Evolutionary conservation across 2,329 filamentous ascomycete species (phyloP).

Genomic region (Cordyceps cicadae): DNA sequence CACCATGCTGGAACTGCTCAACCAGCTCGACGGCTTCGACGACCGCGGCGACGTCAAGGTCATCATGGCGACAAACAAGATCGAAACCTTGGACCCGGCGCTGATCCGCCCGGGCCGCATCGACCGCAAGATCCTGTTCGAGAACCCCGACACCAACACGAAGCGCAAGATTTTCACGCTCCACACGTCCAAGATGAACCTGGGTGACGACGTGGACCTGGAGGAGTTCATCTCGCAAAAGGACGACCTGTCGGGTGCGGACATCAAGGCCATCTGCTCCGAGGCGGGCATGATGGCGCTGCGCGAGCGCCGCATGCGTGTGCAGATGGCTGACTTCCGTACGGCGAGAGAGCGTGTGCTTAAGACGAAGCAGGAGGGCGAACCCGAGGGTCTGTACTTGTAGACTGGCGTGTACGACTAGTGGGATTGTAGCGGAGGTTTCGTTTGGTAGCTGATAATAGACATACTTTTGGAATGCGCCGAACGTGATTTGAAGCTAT

Average conservation of each 20-base stretch:
- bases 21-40: slow-evolving; percentile 97
- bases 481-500: neutral
- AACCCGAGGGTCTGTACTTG: slow-evolving; percentile 97
- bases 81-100: slow-evolving; percentile 91
- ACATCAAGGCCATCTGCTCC: slow-evolving; percentile 98
- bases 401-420: slow-evolving; percentile 40
- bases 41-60: slow-evolving; percentile 99
- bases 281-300: slow-evolving; percentile 92
- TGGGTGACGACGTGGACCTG: slow-evolving; percentile 92
- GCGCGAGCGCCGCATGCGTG: slow-evolving; percentile 90
- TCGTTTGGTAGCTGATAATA: slow-evolving; percentile 7
- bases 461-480: neutral
- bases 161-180: slow-evolving; percentile 96
- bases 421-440: slow-evolving; percentile 10
- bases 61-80: slow-evolving; percentile 99
- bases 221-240: slow-evolving; percentile 99
- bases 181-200: slow-evolving; percentile 97
- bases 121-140: slow-evolving; percentile 86
- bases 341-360: slow-evolving; percentile 87
- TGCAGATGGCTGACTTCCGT: slow-evolving; percentile 98
- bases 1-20: slow-evolving; percentile 96
- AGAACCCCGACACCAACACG: slow-evolving; percentile 71
- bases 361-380: slow-evolving; percentile 97
- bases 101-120: slow-evolving; percentile 96
- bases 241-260: slow-evolving; percentile 91